These are phyloP conservation scores for Saccharomycopsis guyanensis DNA, from an alignment of 805 yeast species.

Conservation along the genomic window DNA sequence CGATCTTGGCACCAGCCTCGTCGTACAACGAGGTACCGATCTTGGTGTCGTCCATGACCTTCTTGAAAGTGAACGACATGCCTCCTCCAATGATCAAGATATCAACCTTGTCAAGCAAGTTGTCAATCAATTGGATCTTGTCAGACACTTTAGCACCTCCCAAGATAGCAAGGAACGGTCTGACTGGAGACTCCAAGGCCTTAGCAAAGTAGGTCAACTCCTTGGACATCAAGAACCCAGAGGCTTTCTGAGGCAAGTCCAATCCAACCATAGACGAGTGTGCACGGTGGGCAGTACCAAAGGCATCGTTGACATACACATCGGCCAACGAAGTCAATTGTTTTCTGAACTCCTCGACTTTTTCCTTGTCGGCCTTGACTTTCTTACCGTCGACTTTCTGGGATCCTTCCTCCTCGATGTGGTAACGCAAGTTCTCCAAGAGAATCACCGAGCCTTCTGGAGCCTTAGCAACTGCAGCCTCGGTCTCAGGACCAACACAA, in stretches of 20 bases:
- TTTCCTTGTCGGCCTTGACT: conserved; percentile 84
- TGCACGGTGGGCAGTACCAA: conserved; percentile 99
- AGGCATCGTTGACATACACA: conserved; percentile 95
- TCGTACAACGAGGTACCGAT: conserved; percentile 93
- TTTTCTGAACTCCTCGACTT: conserved; percentile 80
- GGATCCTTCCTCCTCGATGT: conserved; percentile 95
- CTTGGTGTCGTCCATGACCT: conserved; percentile 73
- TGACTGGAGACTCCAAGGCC: conserved; percentile 95
- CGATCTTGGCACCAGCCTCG: conserved; percentile 91
- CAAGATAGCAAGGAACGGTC: conserved; percentile 97
- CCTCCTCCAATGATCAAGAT: conserved; percentile 97
- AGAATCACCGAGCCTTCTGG: conserved; percentile 76
- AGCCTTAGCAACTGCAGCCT: conserved; percentile 66
- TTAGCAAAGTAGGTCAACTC: conserved; percentile 96
- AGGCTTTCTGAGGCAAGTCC: conserved; percentile 91
- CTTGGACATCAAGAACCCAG: conserved; percentile 97
- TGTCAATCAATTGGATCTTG: conserved; percentile 97
- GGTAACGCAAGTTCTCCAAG: conserved; percentile 97
- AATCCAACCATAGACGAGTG: conserved; percentile 99
- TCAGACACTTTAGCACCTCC: conserved; percentile 99
- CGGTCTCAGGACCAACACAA: conserved; percentile 90
- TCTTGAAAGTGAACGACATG: conserved; percentile 99
- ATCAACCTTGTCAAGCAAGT: conserved; percentile 93
- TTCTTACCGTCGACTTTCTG: conserved; percentile 87
- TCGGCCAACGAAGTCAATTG: conserved; percentile 90